phyloP scores from a whole-genome alignment of 1,284 basidiomycete species.

The Peniophora sp. region DNA sequence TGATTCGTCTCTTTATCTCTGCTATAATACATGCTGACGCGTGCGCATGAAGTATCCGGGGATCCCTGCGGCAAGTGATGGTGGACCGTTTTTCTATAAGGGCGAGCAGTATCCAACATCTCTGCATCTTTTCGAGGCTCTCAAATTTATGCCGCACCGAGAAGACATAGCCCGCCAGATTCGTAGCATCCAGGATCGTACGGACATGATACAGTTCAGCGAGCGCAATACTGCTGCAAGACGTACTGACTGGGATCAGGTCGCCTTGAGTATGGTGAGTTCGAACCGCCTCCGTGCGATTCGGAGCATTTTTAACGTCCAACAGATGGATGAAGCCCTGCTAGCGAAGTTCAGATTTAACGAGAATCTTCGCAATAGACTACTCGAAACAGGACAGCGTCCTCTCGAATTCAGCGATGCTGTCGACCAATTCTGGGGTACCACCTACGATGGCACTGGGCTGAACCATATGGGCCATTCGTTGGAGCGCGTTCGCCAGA shows the following conservation, averaged over 20 bases:
- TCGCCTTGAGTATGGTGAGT: constrained; percentile 41
- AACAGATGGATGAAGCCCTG: constrained; percentile 54
- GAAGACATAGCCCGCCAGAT: constrained; percentile 48
- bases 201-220: constrained; percentile 44
- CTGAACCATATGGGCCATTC: constrained; percentile 51
- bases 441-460: constrained; percentile 38
- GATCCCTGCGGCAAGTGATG: no score
- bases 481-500: constrained; percentile 43
- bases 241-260: constrained; percentile 44
- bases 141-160: constrained; percentile 46
- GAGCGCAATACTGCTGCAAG: constrained; percentile 28
- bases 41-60: constrained; percentile 36
- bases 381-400: constrained; percentile 40
- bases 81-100: constrained; percentile 32
- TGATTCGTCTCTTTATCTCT: neutral
- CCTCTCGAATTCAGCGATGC: constrained; percentile 42
- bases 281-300: neutral
- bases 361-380: constrained; percentile 31
- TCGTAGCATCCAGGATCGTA: constrained; percentile 31
- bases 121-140: constrained; percentile 58
- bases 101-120: constrained; percentile 52
- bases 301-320: constrained; percentile 1
- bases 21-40: constrained; percentile 38
- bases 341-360: constrained; percentile 59
- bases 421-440: constrained; percentile 50